Evolutionary conservation across 257 asterid genomes (phyloP).

Genomic region (Ophiorrhiza pumila): DNA sequence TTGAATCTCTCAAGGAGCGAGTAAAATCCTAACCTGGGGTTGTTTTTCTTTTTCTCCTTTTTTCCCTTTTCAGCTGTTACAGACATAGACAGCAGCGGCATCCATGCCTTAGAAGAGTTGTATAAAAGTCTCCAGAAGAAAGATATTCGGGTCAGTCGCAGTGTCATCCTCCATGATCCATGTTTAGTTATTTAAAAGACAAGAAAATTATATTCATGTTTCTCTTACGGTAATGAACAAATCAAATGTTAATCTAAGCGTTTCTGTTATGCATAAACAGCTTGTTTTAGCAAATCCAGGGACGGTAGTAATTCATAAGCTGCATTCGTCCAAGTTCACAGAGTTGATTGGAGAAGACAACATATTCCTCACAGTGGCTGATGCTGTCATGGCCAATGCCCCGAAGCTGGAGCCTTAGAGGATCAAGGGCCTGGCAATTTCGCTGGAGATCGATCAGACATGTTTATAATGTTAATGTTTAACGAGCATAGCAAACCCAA

Average conservation of each 20-base stretch:
- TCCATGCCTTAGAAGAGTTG: conserved; percentile 75
- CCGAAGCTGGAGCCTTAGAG: conserved; percentile 81
- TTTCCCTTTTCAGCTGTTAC: conserved; percentile 69
- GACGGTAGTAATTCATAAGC: conserved; percentile 55
- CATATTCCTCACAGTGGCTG: conserved; percentile 69
- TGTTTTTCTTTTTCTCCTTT: neutral
- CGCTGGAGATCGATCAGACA: too few species aligned
- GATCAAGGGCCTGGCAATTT: too few species aligned
- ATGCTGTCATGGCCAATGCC: conserved; percentile 55
- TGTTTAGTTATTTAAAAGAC: too few species aligned
- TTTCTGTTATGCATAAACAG: conserved; percentile 31
- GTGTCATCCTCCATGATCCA: too few species aligned
- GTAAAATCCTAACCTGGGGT: neutral
- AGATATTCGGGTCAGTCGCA: conserved; percentile 43
- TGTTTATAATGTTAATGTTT: too few species aligned
- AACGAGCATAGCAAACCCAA: too few species aligned
- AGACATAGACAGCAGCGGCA: conserved; percentile 87
- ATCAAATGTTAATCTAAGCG: neutral
- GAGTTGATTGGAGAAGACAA: conserved; percentile 53
- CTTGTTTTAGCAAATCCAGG: conserved; percentile 84
- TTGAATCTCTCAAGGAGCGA: neutral
- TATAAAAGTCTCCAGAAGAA: conserved; percentile 52
- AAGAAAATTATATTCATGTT: too few species aligned
- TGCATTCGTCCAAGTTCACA: conserved; percentile 50
- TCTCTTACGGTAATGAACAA: neutral